Base-by-base conservation (phyloP, 2,329 filamentous ascomycete genomes). In the Cercospora nicotianae region DNA sequence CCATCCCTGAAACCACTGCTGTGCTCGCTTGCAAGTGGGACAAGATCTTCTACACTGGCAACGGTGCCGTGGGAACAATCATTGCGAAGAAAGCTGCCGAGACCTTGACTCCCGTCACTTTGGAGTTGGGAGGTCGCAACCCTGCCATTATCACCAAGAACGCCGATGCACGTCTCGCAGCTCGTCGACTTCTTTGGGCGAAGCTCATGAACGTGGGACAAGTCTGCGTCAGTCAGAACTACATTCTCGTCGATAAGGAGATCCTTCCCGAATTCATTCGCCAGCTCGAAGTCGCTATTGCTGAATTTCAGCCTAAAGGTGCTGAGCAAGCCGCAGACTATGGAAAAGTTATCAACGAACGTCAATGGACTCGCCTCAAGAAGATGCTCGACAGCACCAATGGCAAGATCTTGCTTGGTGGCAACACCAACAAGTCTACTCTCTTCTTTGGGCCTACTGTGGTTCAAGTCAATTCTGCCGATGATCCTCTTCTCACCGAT, bases 31-130 rank as follows among this genome's bases (percentile, higher is more conserved):
- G 93, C 82, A 94, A 94, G 80, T 99, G 94, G 90, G 94, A 96
- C 82, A 98, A 97, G 86, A 96, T 99, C 76, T 94, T 95, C 84
- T 99, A 97, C 83, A 99, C 95, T 0, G 95, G 95, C 64, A 90
- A 89, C 75, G 86, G 86, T 63, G 82, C 78, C 30, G 93, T 97
- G 18, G 95, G 92, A 59, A 83, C 76, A 23, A 85, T 85, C 73
- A 83, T 85, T 67, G 81, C 83, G 13, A 84, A 84, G 79, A 84
- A 84, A 76, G 83, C 83, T 0, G 83, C 83, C 1, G 83, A 85
- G 76, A 85, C 83, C 0, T 78, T 85, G 69, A 98, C 95, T 0
- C 95, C 95, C 0, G 89, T 96, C 23, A 87, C 90, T 9, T 88
- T 98, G 59, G 95, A 99, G 83, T 87, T 99, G 58, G 95, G 95